Base-by-base conservation (phyloP, 176 grass and related monocot species). In the Eremochloa ophiuroides region DNA sequence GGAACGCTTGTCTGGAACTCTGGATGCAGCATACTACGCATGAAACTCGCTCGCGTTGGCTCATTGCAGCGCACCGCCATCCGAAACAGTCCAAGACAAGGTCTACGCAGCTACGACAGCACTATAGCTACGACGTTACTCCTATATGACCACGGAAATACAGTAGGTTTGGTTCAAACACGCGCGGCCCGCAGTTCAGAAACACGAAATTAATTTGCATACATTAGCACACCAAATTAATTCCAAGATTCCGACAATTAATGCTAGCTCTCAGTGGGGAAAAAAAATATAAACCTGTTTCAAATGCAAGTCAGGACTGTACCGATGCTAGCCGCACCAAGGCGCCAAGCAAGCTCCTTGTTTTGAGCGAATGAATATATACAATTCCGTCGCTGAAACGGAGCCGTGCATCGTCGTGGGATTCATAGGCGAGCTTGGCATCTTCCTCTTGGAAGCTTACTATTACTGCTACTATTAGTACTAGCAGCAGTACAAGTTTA, bases 381-480 rank as follows among this genome's bases (percentile, higher is more conserved):
- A 50, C 70, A 73, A 73, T 22, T 33, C 70, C 88, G 73, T 82
- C 73, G 88, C 80, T 85, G 38, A 33, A 82, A 82, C 78, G 83
- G 78, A 82, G 46, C 58, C 83, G 22, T 29, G 59, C 59, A 23
- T 64, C 38, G 56, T 66, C 70, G 73, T 89, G 83, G 78, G 59
- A 78, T 85, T 82, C 78, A 82, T 78, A 40, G 46, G 18, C 73
- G 62, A 30, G 6, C 7, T 73, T 82, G 83, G 78, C 78, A 6
- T 66, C n/a, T 89, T 82, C 73, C 83, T 39, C 47, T 82, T 89
- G 88, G 87, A 77, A 77, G 74, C 11, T 50, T 61, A 25, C 46
- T 53, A n/a, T n/a, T n/a, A n/a, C n/a, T n/a, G n/a, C n/a, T n/a
- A n/a, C n/a, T n/a, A n/a, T n/a, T n/a, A n/a, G n/a, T 28, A 2